Evolutionary conservation across 257 asterid species (phyloP), one percentile per base, ranked within the genome.

Genomic region (Scutellaria barbata): DNA sequence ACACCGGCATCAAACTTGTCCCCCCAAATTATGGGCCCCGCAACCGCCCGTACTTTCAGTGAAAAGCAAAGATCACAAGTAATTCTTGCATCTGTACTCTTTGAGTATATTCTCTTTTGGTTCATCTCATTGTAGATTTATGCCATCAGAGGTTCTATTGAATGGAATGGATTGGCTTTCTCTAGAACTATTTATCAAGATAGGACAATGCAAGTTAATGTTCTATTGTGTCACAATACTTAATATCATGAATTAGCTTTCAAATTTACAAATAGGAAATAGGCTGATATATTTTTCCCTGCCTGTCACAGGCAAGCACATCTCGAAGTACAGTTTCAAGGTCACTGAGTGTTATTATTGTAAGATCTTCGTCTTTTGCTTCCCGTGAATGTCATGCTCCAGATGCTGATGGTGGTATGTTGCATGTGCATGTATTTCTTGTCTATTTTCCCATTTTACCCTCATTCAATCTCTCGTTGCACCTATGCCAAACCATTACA

Each of bases 311-410:
- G 95, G 73, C 40, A 66, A 79, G 80, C 60, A 59, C 84, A 37
- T 52, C 90, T 69, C 75, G 75, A 61, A 79, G 78, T 77, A 47
- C 84, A 43, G 88, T 88, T 56, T 77, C 93, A n/a, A 90, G 99
- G 86, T 95, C 99, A 11, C 90, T 88, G 79, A 87, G 75, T 63
- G 18, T 66, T 22, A 72, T 95, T 58, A 92, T 95, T 50, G 89
- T 95, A 52, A 85, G 98, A 82, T 88, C 96, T 52, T 46, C 81
- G 53, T 92, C 96, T 50, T 88, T 89, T 73, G 77, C 87, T 54
- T 63, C 81, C 68, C 82, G 83, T 3, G 90, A 81, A 82, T 85
- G 76, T 80, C 81, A 76, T 65, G 80, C 75, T 81, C 75, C 88
- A 46, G 85, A 76, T 66, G 39, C 81, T 63, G 87, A 80, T 70